These are phyloP conservation scores for Beauveria sp. DNA, from an alignment of 2,329 filamentous ascomycete genomes.

Conservation along the genomic window DNA sequence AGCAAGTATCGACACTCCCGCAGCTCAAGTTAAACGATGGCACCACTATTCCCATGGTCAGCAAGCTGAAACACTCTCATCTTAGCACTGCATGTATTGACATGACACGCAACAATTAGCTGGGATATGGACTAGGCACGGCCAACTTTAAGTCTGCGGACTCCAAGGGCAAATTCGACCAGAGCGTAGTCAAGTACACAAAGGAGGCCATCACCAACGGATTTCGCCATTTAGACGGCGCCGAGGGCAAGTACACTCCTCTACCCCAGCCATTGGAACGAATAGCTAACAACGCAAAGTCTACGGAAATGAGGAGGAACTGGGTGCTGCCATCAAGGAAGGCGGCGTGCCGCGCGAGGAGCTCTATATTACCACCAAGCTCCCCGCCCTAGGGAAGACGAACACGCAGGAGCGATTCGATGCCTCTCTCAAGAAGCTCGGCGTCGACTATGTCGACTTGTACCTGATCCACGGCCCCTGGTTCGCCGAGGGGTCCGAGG, in stretches of 20 bases:
- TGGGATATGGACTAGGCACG: constrained; percentile 67
- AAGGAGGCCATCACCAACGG: constrained; percentile 61
- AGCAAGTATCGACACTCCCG: constrained; percentile 40
- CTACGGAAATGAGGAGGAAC: constrained; percentile 60
- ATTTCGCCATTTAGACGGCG: constrained; percentile 67
- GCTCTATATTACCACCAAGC: constrained; percentile 62
- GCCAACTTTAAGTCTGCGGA: constrained; percentile 49
- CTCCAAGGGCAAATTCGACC: constrained; percentile 42
- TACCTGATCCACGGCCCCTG: constrained; percentile 58
- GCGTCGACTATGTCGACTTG: constrained; percentile 63
- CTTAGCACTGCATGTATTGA: constrained; percentile 13
- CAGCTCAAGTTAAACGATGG: constrained; percentile 66
- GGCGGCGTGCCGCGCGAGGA: constrained; percentile 56
- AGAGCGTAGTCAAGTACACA: constrained; percentile 40
- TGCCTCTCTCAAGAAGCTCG: constrained; percentile 56
- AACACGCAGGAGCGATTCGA: constrained; percentile 44
- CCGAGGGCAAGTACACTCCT: constrained; percentile 44
- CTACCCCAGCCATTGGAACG: neutral
- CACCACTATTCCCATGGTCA: constrained; percentile 61
- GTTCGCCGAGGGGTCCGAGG: constrained; percentile 37
- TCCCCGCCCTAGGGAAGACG: constrained; percentile 32
- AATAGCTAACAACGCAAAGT: constrained; percentile 27
- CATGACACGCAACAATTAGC: constrained; percentile 30
- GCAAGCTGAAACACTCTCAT: neutral
- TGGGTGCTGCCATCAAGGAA: constrained; percentile 63